Percentiles rank a stretch among this genome's conserved stretches.
These are phyloP conservation scores for Ascomycota sp. DNA, from an alignment of 2,329 filamentous ascomycete genomes.

Conservation along the genomic window DNA sequence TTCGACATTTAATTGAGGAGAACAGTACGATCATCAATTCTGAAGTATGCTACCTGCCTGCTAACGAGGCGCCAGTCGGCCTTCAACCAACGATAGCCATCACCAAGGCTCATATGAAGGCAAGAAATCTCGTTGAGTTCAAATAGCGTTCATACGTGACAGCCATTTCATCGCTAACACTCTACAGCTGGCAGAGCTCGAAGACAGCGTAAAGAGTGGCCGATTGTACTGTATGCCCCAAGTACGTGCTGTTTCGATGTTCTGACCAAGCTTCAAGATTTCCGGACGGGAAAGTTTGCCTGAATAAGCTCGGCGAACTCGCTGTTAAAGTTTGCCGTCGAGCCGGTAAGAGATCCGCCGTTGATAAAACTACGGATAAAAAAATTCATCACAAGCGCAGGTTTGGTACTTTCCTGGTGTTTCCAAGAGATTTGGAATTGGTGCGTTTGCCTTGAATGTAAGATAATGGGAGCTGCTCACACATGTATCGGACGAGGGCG, in stretches of 20 bases:
- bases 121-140: conserved; percentile 4
- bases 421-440: conserved; percentile 81
- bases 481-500: conserved; percentile 50
- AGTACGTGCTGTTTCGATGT: background rate
- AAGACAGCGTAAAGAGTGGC: conserved; percentile 65
- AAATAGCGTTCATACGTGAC: background rate
- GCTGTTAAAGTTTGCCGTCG: conserved; percentile 87
- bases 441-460: conserved; percentile 18
- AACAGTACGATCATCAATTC: conserved; percentile 23
- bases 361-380: background rate
- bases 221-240: conserved; percentile 33
- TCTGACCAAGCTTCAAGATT: conserved; percentile 14
- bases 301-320: conserved; percentile 72
- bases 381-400: conserved; percentile 8
- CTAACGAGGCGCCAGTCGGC: conserved; percentile 32
- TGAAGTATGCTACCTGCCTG: background rate
- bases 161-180: background rate
- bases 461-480: conserved; percentile 1
- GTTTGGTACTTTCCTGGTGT: conserved; percentile 74
- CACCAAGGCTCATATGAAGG: conserved; percentile 83
- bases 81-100: conserved; percentile 81
- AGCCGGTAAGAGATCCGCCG: conserved; percentile 44
- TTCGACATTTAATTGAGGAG: conserved; percentile 59
- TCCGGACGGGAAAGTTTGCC: conserved; percentile 71
- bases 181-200: conserved; percentile 60